phyloP scores from a whole-genome alignment of 176 grass and related monocot genomes.

The Sorghum bicolor region DNA sequence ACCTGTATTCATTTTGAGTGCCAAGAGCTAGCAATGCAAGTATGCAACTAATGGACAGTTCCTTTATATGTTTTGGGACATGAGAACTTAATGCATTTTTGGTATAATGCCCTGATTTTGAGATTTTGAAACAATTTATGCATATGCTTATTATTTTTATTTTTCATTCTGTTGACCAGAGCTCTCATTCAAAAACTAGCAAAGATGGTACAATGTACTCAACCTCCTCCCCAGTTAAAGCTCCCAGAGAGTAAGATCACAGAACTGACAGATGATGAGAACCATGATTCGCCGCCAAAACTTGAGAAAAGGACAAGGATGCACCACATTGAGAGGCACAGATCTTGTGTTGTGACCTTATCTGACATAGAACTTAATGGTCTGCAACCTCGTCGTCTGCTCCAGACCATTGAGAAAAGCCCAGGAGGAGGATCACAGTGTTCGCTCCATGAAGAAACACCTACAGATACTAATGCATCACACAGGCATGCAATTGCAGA shows the following conservation, averaged over 20 bases:
- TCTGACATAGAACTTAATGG: slow-evolving; percentile 29
- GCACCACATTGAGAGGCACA: slow-evolving; percentile 46
- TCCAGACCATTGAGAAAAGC: slow-evolving; percentile 34
- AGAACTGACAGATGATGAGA: slow-evolving; percentile 18
- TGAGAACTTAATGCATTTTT: slow-evolving; percentile 6
- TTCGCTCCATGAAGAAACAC: slow-evolving; percentile 25
- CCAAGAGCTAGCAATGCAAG: not conserved
- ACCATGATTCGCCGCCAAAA: slow-evolving; percentile 41
- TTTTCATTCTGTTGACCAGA: not conserved
- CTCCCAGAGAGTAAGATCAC: slow-evolving; percentile 7
- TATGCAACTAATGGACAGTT: not conserved
- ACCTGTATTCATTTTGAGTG: not conserved
- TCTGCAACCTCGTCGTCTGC: slow-evolving; percentile 13
- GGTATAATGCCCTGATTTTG: not conserved
- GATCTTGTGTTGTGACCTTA: slow-evolving; percentile 51
- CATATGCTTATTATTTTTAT: slow-evolving; percentile 5
- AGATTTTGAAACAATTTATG: not conserved
- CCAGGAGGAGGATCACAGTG: slow-evolving; percentile 19
- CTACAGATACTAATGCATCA: slow-evolving; percentile 20
- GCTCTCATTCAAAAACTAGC: not conserved
- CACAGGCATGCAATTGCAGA: slow-evolving; percentile 40
- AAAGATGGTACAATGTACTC: slow-evolving; percentile 31
- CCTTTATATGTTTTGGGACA: not conserved
- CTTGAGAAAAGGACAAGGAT: slow-evolving; percentile 43
- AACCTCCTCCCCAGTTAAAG: not conserved